Evolutionary conservation across 2,329 filamentous ascomycete genomes (phyloP), one percentile per base, ranked within the genome.

Genomic region (Metarhizium guizhouense): DNA sequence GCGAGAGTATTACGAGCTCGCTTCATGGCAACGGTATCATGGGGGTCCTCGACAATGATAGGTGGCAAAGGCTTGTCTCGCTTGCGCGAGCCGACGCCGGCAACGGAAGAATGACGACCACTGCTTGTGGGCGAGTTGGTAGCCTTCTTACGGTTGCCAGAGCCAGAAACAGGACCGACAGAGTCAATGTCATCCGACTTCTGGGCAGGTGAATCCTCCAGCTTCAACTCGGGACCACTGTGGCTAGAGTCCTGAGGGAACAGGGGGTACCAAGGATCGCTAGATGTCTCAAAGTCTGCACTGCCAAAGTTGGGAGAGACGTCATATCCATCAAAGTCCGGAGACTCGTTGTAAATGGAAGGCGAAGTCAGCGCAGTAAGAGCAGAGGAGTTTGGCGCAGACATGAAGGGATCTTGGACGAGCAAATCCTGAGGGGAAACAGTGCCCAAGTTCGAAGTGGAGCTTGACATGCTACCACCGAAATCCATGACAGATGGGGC

Each of bases 1-100:
- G 93, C 93, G 70, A 95, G 82, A 8, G 91, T 95, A 71, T 96
- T 97, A 62, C 91, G 87, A 52, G 91, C 92, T 70, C 93, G 88
- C 84, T 96, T 96, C 79, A 92, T 82, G 20, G 90, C 90, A n/a
- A 87, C 70, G 10, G 81, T 82, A 65, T 96, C 92, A 47, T 64
- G 74, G 1, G 85, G 82, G 63, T 96, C 89, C 32, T 86, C 82
- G 42, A 91, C 82, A 58, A 87, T 75, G 68, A 96, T 92, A 6
- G 86, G 85, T 59, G 88, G 86, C 55, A 95, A 76, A 59, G 87
- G 85, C 79, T 92, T 93, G 67, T 90, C 85, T 60, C 89, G 87
- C 69, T 88, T 86, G 62, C 88, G 87, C 64, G 87, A 74, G 66
- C 74, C 81, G 55, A 95, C 84, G 58, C 89, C 89, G 61, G 86